Evolutionary conservation across 106 monocot genomes (phyloP).

Genomic region (Dendrobium huoshanense): DNA sequence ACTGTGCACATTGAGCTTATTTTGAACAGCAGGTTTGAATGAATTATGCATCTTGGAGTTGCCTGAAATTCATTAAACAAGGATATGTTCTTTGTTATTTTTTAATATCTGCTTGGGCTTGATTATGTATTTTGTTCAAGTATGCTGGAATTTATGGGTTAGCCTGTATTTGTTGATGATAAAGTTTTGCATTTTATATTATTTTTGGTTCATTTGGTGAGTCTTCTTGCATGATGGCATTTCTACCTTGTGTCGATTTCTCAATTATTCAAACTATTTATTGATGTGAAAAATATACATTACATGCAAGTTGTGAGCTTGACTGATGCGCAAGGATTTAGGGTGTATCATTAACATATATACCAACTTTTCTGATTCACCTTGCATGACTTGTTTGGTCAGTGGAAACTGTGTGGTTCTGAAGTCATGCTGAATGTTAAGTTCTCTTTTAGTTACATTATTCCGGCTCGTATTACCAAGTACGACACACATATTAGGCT

Average conservation of each 20-base stretch:
- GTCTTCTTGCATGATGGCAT: not conserved
- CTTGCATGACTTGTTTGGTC: not conserved
- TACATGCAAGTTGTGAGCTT: not conserved
- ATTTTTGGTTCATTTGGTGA: no score
- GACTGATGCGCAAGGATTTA: not conserved
- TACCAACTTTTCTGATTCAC: not conserved
- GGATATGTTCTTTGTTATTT: no score
- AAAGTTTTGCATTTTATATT: no score
- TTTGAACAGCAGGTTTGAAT: not conserved
- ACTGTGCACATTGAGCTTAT: not conserved
- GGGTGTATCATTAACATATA: not conserved
- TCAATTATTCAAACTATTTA: not conserved
- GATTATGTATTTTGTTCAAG: no score
- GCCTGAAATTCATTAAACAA: not conserved
- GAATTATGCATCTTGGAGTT: not conserved
- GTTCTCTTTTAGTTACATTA: not conserved
- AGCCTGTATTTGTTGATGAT: not conserved
- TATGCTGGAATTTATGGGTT: not conserved
- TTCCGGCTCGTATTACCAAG: not conserved
- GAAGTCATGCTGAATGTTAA: no score
- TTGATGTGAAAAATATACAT: not conserved
- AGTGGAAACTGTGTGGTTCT: not conserved
- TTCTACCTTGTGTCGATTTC: not conserved
- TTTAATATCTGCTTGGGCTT: no score
- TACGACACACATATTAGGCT: not conserved